Evolutionary conservation across 345 rosid species (phyloP).

Genomic region (Eucalyptus curtisii): DNA sequence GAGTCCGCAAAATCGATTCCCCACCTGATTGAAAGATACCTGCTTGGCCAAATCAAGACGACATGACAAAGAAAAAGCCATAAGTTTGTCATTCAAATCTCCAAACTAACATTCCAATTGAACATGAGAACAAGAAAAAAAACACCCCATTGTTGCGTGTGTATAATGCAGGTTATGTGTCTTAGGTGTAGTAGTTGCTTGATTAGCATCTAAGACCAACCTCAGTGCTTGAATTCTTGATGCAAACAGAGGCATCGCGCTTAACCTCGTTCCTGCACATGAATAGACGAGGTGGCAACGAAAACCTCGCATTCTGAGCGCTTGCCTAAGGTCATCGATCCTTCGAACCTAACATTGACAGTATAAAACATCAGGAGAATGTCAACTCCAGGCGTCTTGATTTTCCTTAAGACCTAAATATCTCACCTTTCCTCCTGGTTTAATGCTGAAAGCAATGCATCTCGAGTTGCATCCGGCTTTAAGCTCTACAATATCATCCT

Average conservation of each 20-base stretch:
- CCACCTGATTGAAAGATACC: conserved; percentile 85
- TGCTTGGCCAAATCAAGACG: conserved; percentile 9
- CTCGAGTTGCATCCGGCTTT: conserved; percentile 37
- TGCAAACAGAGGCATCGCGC: conserved; percentile 68
- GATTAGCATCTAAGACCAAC: conserved; percentile 12
- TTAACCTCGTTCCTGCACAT: conserved; percentile 54
- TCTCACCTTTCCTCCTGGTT: conserved; percentile 59
- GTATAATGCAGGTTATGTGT: not conserved
- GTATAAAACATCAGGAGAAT: not conserved
- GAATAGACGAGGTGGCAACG: conserved; percentile 63
- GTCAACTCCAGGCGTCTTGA: not conserved
- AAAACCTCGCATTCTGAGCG: conserved; percentile 82
- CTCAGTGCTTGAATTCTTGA: conserved; percentile 80
- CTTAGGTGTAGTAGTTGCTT: not conserved
- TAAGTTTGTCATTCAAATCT: not conserved
- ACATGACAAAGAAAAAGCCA: not conserved
- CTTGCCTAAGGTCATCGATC: conserved; percentile 56
- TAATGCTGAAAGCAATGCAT: conserved; percentile 53
- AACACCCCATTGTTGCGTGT: not conserved
- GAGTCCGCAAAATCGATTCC: conserved; percentile 54
- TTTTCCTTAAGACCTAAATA: not conserved
- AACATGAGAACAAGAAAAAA: not conserved
- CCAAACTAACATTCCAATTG: not conserved
- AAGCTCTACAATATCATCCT: conserved; percentile 36
- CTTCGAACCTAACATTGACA: conserved; percentile 36